Base-by-base conservation (phyloP, 2,329 filamentous ascomycete species). In the Ophidiomyces ophidiicola region DNA sequence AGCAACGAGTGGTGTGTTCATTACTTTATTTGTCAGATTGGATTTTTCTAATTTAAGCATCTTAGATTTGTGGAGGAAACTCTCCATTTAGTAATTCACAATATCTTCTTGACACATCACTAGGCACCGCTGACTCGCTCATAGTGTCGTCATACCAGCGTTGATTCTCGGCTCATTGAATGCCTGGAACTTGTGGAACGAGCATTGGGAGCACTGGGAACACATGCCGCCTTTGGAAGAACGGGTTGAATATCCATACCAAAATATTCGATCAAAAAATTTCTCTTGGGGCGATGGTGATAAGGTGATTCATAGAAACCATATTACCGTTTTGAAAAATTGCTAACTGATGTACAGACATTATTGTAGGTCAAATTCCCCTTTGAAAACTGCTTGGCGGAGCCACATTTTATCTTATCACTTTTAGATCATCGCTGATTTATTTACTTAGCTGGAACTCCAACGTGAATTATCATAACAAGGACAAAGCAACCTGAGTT, bases 261-360 rank as follows among this genome's bases (percentile, higher is more conserved):
- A 93, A 76, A 98, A 98, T 74, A 82, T 98, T 64, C 82, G 90
- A 62, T 75, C 76, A 63, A 94, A 90, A 80, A 94, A 94, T 76
- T 98, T 68, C 73, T 78, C 76, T 58, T 98, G 82, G 82, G 87
- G 88, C 51, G 72, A 96, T 59, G 90, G 90, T 59, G 90, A 98
- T 70, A 90, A 96, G 82, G 82, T 85, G 50, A 56, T 71, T n/a
- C 57, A 42, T 41, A 25, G 12, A 7, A 15, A 32, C 15, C 15
- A 11, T 32, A 32, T 32, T n/a, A n/a, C n/a, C 15, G 29, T n/a
- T 32, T 17, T 14, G 8, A 14, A 33, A 36, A 24, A 26, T 46
- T 47, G 44, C 42, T 42, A 44, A 15, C 29, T 28, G 28, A 28
- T 28, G 39, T 36, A 4, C 47, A 78, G 78, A 80, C 78, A 52